Evolutionary conservation across 225 moss, liverwort and hornwort species (phyloP).

Genomic region (Pseudisothecium myosuroides): DNA sequence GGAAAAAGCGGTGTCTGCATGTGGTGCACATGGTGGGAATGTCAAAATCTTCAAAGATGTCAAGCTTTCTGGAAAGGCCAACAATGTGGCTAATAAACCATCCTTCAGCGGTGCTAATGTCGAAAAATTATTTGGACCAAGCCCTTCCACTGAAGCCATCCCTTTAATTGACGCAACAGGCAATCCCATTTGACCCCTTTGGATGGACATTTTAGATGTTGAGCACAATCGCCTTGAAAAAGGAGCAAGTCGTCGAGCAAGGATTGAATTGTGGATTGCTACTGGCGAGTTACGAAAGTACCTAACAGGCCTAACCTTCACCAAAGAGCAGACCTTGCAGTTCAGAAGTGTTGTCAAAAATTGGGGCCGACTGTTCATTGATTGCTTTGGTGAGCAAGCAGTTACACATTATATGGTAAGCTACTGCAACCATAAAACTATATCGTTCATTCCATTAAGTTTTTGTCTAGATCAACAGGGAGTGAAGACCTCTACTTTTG

Average conservation of each 20-base stretch:
- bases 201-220: not conserved
- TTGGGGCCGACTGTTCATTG: not conserved
- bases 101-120: not conserved
- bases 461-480: no score
- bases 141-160: not conserved
- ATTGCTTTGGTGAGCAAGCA: not conserved
- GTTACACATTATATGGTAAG: not conserved
- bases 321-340: not conserved
- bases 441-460: not conserved
- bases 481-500: no score
- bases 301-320: not conserved
- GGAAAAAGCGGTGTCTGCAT: not conserved
- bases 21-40: not conserved
- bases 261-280: not conserved
- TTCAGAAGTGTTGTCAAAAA: not conserved
- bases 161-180: not conserved
- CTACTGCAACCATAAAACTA: not conserved
- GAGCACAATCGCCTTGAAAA: not conserved
- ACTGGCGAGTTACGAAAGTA: rapidly evolving
- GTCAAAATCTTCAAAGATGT: not conserved
- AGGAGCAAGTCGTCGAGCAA: not conserved
- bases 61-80: not conserved
- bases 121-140: not conserved
- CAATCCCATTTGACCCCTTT: not conserved
- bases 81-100: not conserved